A percentile compares a stretch with the other conserved stretches of the same genome.
Evolutionary conservation across 306 rosid species (phyloP).

Genomic region (Acacia crassicarpa): DNA sequence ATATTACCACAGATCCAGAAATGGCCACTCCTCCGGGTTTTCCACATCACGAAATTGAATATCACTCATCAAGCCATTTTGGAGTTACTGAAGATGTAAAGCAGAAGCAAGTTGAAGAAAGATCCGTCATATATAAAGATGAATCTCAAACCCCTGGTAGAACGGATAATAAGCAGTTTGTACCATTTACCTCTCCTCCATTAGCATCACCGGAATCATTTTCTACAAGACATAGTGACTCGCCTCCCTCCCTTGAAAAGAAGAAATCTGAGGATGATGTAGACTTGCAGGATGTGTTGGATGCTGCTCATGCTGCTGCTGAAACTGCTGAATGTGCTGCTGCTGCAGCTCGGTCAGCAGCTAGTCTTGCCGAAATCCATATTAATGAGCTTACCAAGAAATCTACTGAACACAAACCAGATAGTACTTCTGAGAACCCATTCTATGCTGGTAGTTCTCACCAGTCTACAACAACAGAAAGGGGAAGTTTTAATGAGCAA

Average conservation of each 20-base stretch:
- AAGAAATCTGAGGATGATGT: conserved; percentile 50
- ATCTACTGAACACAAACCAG: conserved; percentile 42
- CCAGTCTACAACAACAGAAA: conserved; percentile 36
- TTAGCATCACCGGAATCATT: conserved; percentile 50
- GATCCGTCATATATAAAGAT: conserved; percentile 39
- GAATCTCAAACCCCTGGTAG: conserved; percentile 54
- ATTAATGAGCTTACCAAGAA: conserved; percentile 71
- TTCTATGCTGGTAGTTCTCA: conserved; percentile 45
- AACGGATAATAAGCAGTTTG: conserved; percentile 61
- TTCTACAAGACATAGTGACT: conserved; percentile 41
- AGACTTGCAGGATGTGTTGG: conserved; percentile 83
- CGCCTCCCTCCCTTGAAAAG: conserved; percentile 45
- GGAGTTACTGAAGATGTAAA: conserved; percentile 34
- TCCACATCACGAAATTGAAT: conserved; percentile 42
- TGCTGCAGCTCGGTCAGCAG: conserved; percentile 88
- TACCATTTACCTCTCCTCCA: conserved; percentile 78
- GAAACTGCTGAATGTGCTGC: conserved; percentile 93
- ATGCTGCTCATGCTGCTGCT: conserved; percentile 95
- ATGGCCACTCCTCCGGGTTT: conserved; percentile 37
- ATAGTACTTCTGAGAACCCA: conserved; percentile 56
- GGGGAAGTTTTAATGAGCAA: conserved; percentile 30
- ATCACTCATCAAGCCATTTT: conserved; percentile 37
- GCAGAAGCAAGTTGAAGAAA: conserved; percentile 32
- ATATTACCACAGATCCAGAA: conserved; percentile 59
- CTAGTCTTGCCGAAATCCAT: conserved; percentile 52